Percentiles rank a stretch among this genome's conserved stretches.
These are phyloP conservation scores for Suillus lakei DNA, from an alignment of 768 basidiomycete genomes.

Conservation along the genomic window DNA sequence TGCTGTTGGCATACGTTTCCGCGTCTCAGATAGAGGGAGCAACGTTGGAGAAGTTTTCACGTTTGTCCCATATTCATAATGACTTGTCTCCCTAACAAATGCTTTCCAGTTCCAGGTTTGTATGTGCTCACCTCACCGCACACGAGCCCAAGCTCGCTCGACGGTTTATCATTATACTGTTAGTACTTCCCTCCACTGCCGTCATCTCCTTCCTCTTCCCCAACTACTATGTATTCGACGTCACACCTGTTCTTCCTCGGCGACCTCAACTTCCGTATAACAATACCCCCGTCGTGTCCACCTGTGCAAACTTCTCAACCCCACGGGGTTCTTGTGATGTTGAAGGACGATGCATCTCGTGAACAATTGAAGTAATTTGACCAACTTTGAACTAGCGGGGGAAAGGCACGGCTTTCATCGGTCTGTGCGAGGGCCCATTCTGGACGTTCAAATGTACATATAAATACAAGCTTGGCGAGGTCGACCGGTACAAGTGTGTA, in stretches of 20 bases:
- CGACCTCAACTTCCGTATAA: conserved; percentile 90
- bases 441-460: conserved; percentile 92
- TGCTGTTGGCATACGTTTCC: conserved; percentile 87
- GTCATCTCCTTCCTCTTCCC: conserved; percentile 38
- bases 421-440: conserved; percentile 85
- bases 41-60: conserved; percentile 78
- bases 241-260: conserved; percentile 94
- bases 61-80: conserved; percentile 48
- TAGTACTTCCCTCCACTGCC: conserved; percentile 64
- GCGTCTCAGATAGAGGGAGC: conserved; percentile 58
- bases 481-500: conserved; percentile 79
- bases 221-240: conserved; percentile 77
- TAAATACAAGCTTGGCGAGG: conserved; percentile 81
- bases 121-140: conserved; percentile 90
- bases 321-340: conserved; percentile 43
- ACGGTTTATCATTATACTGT: conserved; percentile 84
- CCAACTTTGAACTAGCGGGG: conserved; percentile 68
- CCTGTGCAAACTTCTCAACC: conserved; percentile 38
- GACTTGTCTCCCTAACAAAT: conserved; percentile 5
- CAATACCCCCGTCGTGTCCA: conserved; percentile 60
- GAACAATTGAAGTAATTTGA: conserved; percentile 73
- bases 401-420: conserved; percentile 69
- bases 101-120: conserved; percentile 73
- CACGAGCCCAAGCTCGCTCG: conserved; percentile 66
- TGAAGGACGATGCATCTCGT: conserved; percentile 55